Base-by-base conservation (phyloP, 768 basidiomycete species). In the Mycena pura region DNA sequence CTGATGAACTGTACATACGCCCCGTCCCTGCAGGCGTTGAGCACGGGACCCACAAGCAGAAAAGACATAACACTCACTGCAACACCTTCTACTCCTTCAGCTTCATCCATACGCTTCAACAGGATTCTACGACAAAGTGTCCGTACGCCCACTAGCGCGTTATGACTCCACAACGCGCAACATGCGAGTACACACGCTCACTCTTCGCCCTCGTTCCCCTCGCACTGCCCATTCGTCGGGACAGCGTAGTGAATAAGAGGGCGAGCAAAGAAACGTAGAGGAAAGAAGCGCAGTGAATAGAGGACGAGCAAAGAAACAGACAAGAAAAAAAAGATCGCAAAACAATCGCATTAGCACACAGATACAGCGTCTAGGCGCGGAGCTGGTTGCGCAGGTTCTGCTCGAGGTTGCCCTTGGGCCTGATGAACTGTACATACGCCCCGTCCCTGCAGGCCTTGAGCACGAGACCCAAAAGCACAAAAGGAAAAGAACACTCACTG, bases 1-100 rank as follows among this genome's bases (percentile, higher is more conserved):
- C 89, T 86, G 78, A 97, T 94, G 80, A 91, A 96, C 78, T 96
- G 89, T 49, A 97, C 91, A 75, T 97, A 97, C 10, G 95, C 93
- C 65, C 96, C 96, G 79, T 96, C 95, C 85, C 90, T 92, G 70
- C 25, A 41, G 11, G 21, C 22, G 51, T 61, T 27, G 40, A 59
- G 41, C 10, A 32, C 9, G 4, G 7, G 3, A 5, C 11, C 14
- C 19, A 49, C 3, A 19, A 11, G 17, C n/a, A 48, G 3, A 13
- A 46, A 51, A 27, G 19, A 13, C 48, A 29, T 32, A 51, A 62
- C 3, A 44, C 51, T 28, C 69, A 93, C 92, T 91, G 90, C 70
- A 95, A 74, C 69, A 96, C 92, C 76, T 86, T 86, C 84, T 95
- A 95, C 72, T 88, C 87, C 85, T 96, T 96, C 68, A 96, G 82